Evolutionary conservation across 2,329 filamentous ascomycete species (phyloP).

Genomic region (Xylaria sp.): DNA sequence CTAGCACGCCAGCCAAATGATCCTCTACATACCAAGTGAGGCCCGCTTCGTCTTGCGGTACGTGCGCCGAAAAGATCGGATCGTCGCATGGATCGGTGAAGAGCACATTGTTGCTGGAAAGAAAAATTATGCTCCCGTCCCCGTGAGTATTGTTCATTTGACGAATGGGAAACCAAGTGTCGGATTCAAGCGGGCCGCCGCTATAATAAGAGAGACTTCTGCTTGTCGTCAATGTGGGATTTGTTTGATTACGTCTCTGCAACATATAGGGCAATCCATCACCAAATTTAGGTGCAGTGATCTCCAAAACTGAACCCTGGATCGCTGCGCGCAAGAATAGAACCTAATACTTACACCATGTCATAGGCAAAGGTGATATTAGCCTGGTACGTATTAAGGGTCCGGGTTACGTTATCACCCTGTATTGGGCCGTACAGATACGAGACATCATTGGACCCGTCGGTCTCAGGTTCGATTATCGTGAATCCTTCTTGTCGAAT

Average conservation of each 20-base stretch:
- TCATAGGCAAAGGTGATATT: not conserved
- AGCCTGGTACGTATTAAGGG: not conserved
- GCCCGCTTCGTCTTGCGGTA: too few species aligned
- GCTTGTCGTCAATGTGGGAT: not conserved
- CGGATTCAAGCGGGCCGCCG: not conserved
- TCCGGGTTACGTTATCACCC: not conserved
- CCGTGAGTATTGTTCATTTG: conserved; percentile 8
- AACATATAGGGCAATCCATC: not conserved
- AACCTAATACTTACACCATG: not conserved
- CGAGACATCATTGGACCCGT: not conserved
- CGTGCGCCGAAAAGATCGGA: conserved; percentile 16
- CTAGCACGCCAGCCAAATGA: not conserved
- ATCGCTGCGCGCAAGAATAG: not conserved
- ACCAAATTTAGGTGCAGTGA: not conserved
- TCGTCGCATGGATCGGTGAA: conserved; percentile 14
- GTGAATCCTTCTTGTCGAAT: conserved; percentile 2
- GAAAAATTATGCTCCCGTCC: conserved; percentile 8
- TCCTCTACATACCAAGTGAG: not conserved
- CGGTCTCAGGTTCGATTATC: not conserved
- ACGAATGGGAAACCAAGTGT: not conserved
- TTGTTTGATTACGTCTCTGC: not conserved
- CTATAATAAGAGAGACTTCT: not conserved
- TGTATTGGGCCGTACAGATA: not conserved
- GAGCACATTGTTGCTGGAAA: not conserved
- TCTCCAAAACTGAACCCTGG: not conserved